Base-by-base conservation (phyloP, 1,284 basidiomycete species). In the Puccinia horiana region DNA sequence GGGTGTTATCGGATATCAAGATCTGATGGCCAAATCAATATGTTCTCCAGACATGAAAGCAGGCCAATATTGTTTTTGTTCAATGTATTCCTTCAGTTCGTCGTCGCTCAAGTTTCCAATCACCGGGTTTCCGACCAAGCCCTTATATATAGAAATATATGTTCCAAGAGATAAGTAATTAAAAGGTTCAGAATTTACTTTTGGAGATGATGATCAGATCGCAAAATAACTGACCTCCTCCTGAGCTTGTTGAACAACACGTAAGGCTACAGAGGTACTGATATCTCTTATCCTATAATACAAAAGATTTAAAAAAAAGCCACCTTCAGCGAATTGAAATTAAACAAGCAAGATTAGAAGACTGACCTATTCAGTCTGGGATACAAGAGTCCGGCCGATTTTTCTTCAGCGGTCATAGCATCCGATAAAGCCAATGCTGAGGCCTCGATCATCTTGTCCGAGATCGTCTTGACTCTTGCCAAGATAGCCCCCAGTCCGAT, bases 371-470 rank as follows among this genome's bases (percentile, higher is more conserved):
- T 47, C 14, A 81, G 49, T 65, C 80, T 35, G 16, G 80, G 80
- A 58, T 81, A 81, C 23, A 81, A 49, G 26, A 81, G 63, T 0
- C 80, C 80, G 11, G 23, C 23, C 32, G 84, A 84, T 49, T 76
- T 69, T 84, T 97, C 95, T 69, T 93, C 92, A 20, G 88, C 85
- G 5, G 91, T 94, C 69, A 96, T 89, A 5, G 93, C 90, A 84
- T 92, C 89, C 4, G 93, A 92, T 54, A 97, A 90, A 3, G 93
- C 93, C 56, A 94, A 85, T 4, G 89, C 89, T n/a, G 88, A 86
- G 42, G 88, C 88, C 63, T 89, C 89, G 83, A 90, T 88, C 86
- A 81, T 81, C 72, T 81, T 81, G 52, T 81, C 70, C 44, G 80
- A 81, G 40, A 95, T 91, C 49, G 89, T 88, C 6, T 89, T 88